A percentile compares a stretch with the other conserved stretches of the same genome.
phyloP scores from a whole-genome alignment of 805 yeast genomes.

The Starmerella vitae region DNA sequence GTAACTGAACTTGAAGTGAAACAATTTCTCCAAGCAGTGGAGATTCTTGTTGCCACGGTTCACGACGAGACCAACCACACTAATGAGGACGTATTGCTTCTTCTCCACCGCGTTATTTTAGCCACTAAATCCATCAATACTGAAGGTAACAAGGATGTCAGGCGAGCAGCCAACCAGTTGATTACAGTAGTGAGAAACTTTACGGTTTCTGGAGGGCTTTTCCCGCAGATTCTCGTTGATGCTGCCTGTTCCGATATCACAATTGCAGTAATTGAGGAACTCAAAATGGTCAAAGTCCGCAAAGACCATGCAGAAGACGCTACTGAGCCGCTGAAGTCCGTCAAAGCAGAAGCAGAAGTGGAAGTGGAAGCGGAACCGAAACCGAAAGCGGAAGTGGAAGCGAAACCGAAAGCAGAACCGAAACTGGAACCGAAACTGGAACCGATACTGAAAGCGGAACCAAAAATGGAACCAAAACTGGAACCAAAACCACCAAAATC shows the following conservation, averaged over 20 bases:
- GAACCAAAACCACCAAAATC: too few species aligned
- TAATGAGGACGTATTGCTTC: constrained; percentile 23
- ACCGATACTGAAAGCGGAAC: too few species aligned
- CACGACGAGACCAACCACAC: neutral
- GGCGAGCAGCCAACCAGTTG: constrained; percentile 58
- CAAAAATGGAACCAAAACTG: too few species aligned
- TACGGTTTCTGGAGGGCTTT: constrained; percentile 44
- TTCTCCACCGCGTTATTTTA: constrained; percentile 27
- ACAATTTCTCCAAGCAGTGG: constrained; percentile 20
- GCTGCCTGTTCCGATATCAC: constrained; percentile 64
- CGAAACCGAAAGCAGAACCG: too few species aligned
- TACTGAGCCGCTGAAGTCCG: too few species aligned
- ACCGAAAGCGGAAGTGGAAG: too few species aligned
- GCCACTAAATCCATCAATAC: constrained; percentile 23
- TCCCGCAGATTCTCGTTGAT: constrained; percentile 61
- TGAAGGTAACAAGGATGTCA: constrained; percentile 26
- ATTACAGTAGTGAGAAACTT: constrained; percentile 67
- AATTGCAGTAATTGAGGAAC: constrained; percentile 37
- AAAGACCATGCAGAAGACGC: too few species aligned
- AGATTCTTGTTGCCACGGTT: neutral
- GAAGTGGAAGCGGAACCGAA: too few species aligned
- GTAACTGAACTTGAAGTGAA: constrained; percentile 21
- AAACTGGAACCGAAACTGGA: too few species aligned
- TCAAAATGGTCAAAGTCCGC: constrained; percentile 6
- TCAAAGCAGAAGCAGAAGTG: too few species aligned